phyloP scores from a whole-genome alignment of 2,329 filamentous ascomycete genomes.

The Akanthomyces dipterigenus region DNA sequence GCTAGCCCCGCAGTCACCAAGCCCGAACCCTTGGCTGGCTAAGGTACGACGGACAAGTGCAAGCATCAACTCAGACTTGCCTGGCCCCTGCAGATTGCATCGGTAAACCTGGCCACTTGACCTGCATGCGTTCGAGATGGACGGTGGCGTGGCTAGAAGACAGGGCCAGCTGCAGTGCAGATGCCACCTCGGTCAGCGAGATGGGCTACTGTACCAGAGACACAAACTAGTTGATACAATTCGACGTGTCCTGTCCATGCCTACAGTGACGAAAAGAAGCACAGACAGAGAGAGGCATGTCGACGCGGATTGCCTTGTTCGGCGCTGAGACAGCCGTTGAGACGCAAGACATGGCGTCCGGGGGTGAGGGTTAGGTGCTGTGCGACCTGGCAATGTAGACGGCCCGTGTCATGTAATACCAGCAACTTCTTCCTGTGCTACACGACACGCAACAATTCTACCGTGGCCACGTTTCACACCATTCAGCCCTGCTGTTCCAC shows the following conservation, averaged over 20 bases:
- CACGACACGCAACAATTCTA: neutral
- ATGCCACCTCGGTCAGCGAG: neutral
- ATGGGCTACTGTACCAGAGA: neutral
- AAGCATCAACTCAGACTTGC: neutral
- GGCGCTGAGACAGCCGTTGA: constrained; percentile 3
- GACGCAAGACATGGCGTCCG: neutral
- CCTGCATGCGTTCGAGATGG: constrained; percentile 9
- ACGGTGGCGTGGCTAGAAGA: constrained; percentile 1
- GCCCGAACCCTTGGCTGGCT: neutral
- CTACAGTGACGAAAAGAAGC: neutral
- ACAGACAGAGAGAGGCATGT: neutral
- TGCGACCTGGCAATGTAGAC: neutral
- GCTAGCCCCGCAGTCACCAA: neutral
- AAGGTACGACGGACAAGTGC: neutral
- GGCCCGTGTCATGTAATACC: neutral
- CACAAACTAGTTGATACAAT: neutral
- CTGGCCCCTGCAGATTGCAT: constrained; percentile 9
- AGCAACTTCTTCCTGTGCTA: neutral
- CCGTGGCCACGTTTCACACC: neutral
- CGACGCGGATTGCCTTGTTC: constrained; percentile 1
- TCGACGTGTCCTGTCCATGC: neutral
- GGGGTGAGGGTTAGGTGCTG: neutral
- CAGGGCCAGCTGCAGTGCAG: neutral
- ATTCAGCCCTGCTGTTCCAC: neutral
- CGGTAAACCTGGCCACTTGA: constrained; percentile 2